Base-by-base conservation (phyloP, 2,329 filamentous ascomycete species). In the Elsinoe perseae region DNA sequence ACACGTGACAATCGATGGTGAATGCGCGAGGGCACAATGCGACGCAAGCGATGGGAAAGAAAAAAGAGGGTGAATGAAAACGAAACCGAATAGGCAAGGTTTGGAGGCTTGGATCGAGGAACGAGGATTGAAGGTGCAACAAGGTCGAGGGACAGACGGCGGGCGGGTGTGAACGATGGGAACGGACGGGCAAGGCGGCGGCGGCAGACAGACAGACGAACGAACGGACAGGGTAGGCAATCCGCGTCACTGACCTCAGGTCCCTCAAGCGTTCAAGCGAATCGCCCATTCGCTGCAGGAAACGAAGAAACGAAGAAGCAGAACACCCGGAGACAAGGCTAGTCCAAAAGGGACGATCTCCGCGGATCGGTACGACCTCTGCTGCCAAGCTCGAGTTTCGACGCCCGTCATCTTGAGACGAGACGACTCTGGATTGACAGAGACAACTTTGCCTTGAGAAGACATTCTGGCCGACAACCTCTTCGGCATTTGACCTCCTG, bases 1-100 rank as follows among this genome's bases (percentile, higher is more conserved):
- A 56, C 53, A 56, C 53, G 38, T 42, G 53, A 44, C 21, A 38
- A 34, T 28, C 27, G 23, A 14, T 9, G 21, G 43, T 27, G 34
- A 21, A 34, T 18, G 30, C 14, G 30, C 43, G 48, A 28, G 21
- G 21, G n/a, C 27, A 20, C 20, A 38, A 25, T 34, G 48, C 48
- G 30, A 38, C 48, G 30, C 30, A 52, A 20, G 30, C 25, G 30
- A 38, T 36, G 48, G n/a, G n/a, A 21, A 18, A 28, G 23, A 30
- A 20, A 52, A 36, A 52, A 52, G 32, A 20, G 28, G 16, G 48
- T 36, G 25, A 54, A 36, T 20, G 16, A 36, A 44, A 36, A 34
- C n/a, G 52, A 44, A 34, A 42, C 36, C 34, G 38, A 54, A 23
- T 42, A 34, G 16, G 25, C 40, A 18, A 27, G 23, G 23, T 30